These are phyloP conservation scores for Hypoxylon sp. DNA, from an alignment of 2,329 filamentous ascomycete genomes.

Conservation along the genomic window DNA sequence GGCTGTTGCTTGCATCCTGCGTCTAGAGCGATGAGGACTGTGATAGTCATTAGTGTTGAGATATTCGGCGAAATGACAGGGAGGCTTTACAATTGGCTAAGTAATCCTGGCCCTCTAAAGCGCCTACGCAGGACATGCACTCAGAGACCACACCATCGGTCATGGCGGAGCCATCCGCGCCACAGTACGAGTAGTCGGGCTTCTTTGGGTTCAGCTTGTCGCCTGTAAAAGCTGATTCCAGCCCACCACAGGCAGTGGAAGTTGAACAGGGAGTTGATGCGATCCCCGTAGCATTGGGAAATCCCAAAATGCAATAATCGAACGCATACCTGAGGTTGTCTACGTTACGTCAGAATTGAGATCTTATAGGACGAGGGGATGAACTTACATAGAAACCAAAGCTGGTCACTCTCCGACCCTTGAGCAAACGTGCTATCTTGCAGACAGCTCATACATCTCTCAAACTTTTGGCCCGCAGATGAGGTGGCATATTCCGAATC, in stretches of 20 bases:
- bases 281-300: conserved; percentile 61
- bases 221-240: conserved; percentile 58
- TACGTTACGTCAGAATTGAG: conserved; percentile 47
- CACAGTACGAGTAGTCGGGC: conserved; percentile 63
- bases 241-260: conserved; percentile 62
- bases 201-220: conserved; percentile 55
- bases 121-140: conserved; percentile 62
- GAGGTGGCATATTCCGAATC: conserved; percentile 60
- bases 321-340: conserved; percentile 68
- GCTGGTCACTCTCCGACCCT: conserved; percentile 65
- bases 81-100: conserved; percentile 65
- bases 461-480: conserved; percentile 60
- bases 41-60: conserved; percentile 17
- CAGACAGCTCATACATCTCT: conserved; percentile 65
- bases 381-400: conserved; percentile 68
- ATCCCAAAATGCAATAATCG: conserved; percentile 66
- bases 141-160: conserved; percentile 53
- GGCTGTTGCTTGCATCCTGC: conserved; percentile 66
- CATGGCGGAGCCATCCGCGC: conserved; percentile 56
- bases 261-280: conserved; percentile 65
- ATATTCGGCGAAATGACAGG: background rate
- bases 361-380: background rate
- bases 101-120: conserved; percentile 58
- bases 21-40: conserved; percentile 65
- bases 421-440: conserved; percentile 64